Conservation (phyloP, 1,139 yeast genomes). For the Candida glucosophila region DNA sequence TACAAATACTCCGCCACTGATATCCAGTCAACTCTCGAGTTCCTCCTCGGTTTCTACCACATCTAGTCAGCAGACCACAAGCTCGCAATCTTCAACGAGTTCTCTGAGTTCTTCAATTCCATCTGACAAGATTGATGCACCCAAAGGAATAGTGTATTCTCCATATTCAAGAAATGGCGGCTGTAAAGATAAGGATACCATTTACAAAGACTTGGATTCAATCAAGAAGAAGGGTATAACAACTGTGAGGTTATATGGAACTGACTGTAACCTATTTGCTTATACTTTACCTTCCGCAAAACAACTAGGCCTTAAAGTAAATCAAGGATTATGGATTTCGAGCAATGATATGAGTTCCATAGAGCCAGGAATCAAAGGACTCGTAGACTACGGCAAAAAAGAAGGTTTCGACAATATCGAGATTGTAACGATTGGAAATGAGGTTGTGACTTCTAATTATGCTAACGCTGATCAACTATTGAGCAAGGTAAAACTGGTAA, state of each 20-base stretch:
- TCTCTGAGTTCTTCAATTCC: conserved; percentile 7
- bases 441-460: conserved; percentile 63
- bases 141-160: conserved; percentile 62
- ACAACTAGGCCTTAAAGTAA: conserved; percentile 58
- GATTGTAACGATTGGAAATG: conserved; percentile 77
- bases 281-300: conserved; percentile 57
- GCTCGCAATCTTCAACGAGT: conserved; percentile 3
- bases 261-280: conserved; percentile 66
- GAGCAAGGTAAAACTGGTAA: conserved; percentile 56
- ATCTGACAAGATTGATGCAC: conserved; percentile 21
- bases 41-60: conserved; percentile 3
- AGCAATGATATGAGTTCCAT: conserved; percentile 59
- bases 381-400: conserved; percentile 45
- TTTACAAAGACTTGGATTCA: conserved; percentile 48
- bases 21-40: conserved; percentile 2
- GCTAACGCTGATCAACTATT: conserved; percentile 51
- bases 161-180: conserved; percentile 65
- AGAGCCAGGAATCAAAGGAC: conserved; percentile 45
- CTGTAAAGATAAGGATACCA: conserved; percentile 53
- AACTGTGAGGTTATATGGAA: conserved; percentile 70
- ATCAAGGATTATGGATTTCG: conserved; percentile 82
- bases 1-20: conserved; percentile 5
- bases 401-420: conserved; percentile 65
- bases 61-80: conserved; percentile 1
- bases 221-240: conserved; percentile 56